Evolutionary conservation across 2,329 filamentous ascomycete species (phyloP).

Genomic region (Hymenoscyphus scutula): DNA sequence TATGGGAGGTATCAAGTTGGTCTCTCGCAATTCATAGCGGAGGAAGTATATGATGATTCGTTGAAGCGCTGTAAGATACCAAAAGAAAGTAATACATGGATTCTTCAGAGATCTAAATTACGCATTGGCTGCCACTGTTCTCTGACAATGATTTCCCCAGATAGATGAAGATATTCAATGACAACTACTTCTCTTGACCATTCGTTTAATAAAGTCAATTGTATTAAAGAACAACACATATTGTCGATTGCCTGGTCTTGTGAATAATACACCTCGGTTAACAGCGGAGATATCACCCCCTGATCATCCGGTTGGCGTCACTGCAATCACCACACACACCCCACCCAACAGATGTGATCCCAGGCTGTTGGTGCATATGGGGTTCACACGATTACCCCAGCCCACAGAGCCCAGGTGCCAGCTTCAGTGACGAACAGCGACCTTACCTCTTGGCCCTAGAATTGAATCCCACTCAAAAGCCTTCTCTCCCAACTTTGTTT

Average conservation of each 20-base stretch:
- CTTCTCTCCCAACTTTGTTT: background rate
- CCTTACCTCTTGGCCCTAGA: conserved; percentile 4
- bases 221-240: no score
- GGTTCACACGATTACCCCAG: background rate
- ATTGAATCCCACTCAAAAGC: background rate
- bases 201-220: no score
- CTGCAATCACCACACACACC: background rate
- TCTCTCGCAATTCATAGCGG: background rate
- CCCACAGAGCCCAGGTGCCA: background rate
- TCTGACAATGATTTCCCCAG: no score
- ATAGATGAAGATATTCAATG: no score
- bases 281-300: background rate
- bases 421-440: conserved; percentile 1
- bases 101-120: background rate
- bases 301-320: background rate
- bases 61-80: background rate
- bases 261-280: background rate
- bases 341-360: background rate
- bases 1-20: background rate
- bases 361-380: background rate
- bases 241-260: background rate
- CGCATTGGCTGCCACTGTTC: background rate
- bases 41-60: background rate
- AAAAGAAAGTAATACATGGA: background rate
- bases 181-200: background rate